A percentile compares a stretch with the other conserved stretches of the same genome.
These are phyloP conservation scores for Mycosphaerella arachidis DNA, from an alignment of 2,329 filamentous ascomycete species.

Conservation along the genomic window DNA sequence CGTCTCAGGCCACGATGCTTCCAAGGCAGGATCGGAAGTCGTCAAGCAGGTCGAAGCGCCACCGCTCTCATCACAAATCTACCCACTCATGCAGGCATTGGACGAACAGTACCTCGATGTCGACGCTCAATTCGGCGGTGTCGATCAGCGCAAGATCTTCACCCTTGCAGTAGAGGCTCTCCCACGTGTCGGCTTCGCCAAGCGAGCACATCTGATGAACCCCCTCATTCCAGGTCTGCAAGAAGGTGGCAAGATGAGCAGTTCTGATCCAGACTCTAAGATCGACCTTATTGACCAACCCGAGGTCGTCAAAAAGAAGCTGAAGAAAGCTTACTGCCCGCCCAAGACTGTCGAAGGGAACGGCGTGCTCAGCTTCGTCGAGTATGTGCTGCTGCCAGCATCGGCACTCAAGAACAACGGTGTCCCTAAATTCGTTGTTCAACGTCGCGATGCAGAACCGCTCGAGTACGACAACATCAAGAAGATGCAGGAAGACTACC, in stretches of 20 bases:
- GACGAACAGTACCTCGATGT: slow-evolving; percentile 87
- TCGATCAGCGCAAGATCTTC: slow-evolving; percentile 87
- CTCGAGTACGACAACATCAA: slow-evolving; percentile 74
- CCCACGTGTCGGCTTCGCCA: slow-evolving; percentile 78
- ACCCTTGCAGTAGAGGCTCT: slow-evolving; percentile 78
- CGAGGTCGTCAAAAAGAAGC: slow-evolving; percentile 73
- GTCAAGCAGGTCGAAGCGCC: slow-evolving; percentile 86
- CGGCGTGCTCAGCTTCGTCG: slow-evolving; percentile 78
- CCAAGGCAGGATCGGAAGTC: slow-evolving; percentile 86
- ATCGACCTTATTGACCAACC: slow-evolving; percentile 84
- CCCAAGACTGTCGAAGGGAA: slow-evolving; percentile 78
- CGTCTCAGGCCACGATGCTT: slow-evolving; percentile 73
- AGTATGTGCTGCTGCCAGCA: slow-evolving; percentile 79
- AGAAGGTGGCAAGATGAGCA: slow-evolving; percentile 74
- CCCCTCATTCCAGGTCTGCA: slow-evolving; percentile 81
- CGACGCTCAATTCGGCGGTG: slow-evolving; percentile 81
- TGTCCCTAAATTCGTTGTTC: slow-evolving; percentile 60
- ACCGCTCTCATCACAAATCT: slow-evolving; percentile 68
- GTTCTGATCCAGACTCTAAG: slow-evolving; percentile 70
- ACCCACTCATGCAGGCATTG: slow-evolving; percentile 82
- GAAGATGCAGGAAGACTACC: slow-evolving; percentile 74
- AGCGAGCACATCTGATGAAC: slow-evolving; percentile 71
- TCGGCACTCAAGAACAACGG: slow-evolving; percentile 55
- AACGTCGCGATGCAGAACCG: slow-evolving; percentile 63
- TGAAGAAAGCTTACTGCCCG: slow-evolving; percentile 76